Evolutionary conservation across 1,284 basidiomycete genomes (phyloP).

Genomic region (Takashimella tepidaria): DNA sequence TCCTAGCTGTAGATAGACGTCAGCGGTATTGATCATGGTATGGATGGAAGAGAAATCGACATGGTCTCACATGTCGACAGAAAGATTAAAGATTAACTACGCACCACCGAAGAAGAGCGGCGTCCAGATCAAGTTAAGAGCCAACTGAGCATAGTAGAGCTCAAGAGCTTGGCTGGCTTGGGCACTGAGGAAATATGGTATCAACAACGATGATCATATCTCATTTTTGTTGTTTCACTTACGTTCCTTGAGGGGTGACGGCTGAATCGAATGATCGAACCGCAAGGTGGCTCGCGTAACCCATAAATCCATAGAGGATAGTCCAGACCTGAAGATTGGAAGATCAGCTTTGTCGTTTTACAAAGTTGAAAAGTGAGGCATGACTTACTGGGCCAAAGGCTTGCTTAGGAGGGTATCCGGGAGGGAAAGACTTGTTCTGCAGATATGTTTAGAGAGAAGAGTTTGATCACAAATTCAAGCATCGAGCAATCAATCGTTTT

Average conservation of each 20-base stretch:
- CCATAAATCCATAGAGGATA: constrained; percentile 55
- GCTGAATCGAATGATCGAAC: constrained; percentile 56
- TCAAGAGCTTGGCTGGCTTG: constrained; percentile 55
- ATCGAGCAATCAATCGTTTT: too few relatives aligned
- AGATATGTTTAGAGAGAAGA: not conserved
- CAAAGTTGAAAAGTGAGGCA: constrained; percentile 47
- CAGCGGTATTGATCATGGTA: constrained; percentile 7
- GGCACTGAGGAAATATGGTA: constrained; percentile 43
- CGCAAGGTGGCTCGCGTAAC: constrained; percentile 66
- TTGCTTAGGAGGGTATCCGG: constrained; percentile 51
- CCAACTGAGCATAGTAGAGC: constrained; percentile 67
- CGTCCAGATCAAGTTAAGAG: constrained; percentile 64
- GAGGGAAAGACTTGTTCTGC: constrained; percentile 36
- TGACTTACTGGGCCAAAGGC: constrained; percentile 59
- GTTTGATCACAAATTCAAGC: too few relatives aligned
- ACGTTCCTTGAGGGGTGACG: constrained; percentile 47
- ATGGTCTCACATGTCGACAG: too few relatives aligned
- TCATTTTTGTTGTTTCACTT: constrained; percentile 39
- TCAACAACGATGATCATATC: not conserved
- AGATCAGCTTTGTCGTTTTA: constrained; percentile 8
- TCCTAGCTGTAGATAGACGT: not conserved
- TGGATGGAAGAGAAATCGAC: too few relatives aligned
- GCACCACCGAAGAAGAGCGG: constrained; percentile 65
- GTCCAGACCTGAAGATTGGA: constrained; percentile 22
- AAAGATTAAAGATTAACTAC: constrained; percentile 31